Percentiles rank a stretch among this genome's conserved stretches.
phyloP scores from a whole-genome alignment of 345 rosid species.

The Euphorbia pulcherrima region DNA sequence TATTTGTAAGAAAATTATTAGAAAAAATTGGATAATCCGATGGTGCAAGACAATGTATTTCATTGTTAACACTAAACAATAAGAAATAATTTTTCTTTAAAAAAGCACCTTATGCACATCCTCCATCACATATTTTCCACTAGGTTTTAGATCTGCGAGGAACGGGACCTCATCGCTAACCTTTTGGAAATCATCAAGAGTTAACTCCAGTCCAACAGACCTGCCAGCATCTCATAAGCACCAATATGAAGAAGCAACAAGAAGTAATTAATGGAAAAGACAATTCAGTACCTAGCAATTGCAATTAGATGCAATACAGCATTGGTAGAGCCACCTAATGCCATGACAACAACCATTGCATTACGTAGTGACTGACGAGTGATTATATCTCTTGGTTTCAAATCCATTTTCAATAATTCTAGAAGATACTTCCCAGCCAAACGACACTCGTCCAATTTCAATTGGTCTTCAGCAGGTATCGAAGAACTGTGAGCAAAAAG shows the following conservation, averaged over 20 bases:
- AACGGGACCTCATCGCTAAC: conserved; percentile 87
- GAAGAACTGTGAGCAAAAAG: conserved; percentile 58
- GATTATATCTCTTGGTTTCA: conserved; percentile 91
- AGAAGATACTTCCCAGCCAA: conserved; percentile 85
- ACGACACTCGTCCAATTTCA: conserved; percentile 90
- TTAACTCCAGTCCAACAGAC: conserved; percentile 90
- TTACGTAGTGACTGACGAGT: conserved; percentile 72
- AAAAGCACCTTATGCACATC: conserved; percentile 84
- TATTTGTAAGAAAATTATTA: not conserved
- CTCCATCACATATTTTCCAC: conserved; percentile 98
- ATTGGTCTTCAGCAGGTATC: conserved; percentile 86
- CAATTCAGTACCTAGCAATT: conserved; percentile 66
- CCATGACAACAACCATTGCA: conserved; percentile 99
- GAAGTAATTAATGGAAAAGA: conserved; percentile 1
- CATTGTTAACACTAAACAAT: not conserved
- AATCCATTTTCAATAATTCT: conserved; percentile 77
- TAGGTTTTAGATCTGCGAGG: conserved; percentile 94
- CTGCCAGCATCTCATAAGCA: conserved; percentile 42
- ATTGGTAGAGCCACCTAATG: conserved; percentile 96
- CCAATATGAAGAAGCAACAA: conserved; percentile 12
- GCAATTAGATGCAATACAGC: conserved; percentile 96
- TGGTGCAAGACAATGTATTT: not conserved
- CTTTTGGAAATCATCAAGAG: conserved; percentile 93
- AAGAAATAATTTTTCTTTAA: conserved; percentile 8
- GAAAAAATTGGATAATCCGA: not conserved